Conservation (phyloP, 805 yeast genomes). For the Saturnispora gosingensis region DNA sequence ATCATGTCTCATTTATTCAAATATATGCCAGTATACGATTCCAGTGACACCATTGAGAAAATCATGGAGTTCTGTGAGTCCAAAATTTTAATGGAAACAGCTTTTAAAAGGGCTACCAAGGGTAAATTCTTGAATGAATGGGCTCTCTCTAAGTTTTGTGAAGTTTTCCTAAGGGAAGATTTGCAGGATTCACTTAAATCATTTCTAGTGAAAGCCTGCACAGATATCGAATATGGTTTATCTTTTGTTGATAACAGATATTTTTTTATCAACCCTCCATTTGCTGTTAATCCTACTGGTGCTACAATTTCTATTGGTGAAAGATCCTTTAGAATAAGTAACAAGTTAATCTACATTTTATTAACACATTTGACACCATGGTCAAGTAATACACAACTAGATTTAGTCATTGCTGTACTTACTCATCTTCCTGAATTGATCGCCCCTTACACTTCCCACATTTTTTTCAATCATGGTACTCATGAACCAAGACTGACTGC, state of each 20-base stretch:
- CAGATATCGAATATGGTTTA: constrained; percentile 42
- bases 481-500: constrained; percentile 75
- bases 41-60: constrained; percentile 30
- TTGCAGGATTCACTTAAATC: constrained; percentile 33
- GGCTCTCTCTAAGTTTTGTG: constrained; percentile 48
- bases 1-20: constrained; percentile 63
- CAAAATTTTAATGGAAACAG: constrained; percentile 47
- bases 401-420: constrained; percentile 43
- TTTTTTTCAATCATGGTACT: constrained; percentile 50
- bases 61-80: constrained; percentile 41
- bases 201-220: constrained; percentile 41
- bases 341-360: constrained; percentile 56
- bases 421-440: constrained; percentile 55
- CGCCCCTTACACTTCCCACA: constrained; percentile 55
- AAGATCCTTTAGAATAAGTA: constrained; percentile 49
- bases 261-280: constrained; percentile 32
- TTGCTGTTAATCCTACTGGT: constrained; percentile 25
- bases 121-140: constrained; percentile 72
- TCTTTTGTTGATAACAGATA: constrained; percentile 37
- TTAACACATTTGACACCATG: constrained; percentile 68
- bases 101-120: constrained; percentile 60
- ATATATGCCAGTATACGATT: constrained; percentile 46
- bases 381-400: constrained; percentile 60
- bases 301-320: constrained; percentile 39
- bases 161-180: constrained; percentile 31